Conservation (phyloP, 305 asterid genomes). For the Solanum chacoense region DNA sequence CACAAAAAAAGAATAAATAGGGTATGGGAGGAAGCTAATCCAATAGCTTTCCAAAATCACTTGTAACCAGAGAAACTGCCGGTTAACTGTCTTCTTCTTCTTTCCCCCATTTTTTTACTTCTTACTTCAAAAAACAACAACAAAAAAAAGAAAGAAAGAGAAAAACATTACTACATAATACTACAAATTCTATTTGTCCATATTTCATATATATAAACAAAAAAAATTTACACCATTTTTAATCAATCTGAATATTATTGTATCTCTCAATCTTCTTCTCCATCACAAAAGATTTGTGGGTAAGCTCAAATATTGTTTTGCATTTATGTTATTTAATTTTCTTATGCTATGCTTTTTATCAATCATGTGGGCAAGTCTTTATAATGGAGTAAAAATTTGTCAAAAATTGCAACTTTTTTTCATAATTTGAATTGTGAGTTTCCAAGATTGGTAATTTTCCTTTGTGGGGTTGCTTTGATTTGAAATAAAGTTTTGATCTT, state of each 20-base stretch:
- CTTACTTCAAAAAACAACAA: not conserved
- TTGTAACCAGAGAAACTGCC: not conserved
- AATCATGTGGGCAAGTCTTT: not conserved
- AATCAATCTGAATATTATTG: not conserved
- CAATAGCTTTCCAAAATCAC: not conserved
- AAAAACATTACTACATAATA: not conserved
- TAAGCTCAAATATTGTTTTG: not conserved
- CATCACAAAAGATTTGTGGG: not conserved
- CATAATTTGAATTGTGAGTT: not conserved
- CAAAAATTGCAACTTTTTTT: not conserved
- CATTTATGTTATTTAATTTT: not conserved
- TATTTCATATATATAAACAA: not conserved
- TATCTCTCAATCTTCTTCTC: not conserved
- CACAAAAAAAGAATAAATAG: not conserved
- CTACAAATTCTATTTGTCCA: not conserved
- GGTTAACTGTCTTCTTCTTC: not conserved
- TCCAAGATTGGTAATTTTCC: not conserved
- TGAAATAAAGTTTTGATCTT: not conserved
- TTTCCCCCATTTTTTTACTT: not conserved
- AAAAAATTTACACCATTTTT: not conserved
- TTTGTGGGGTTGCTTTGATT: not conserved
- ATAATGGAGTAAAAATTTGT: not conserved
- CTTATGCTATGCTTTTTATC: not conserved
- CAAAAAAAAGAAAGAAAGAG: not conserved
- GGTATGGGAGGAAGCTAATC: not conserved